Evolutionary conservation across 1,139 yeast species (phyloP), one percentile per base, ranked within the genome.

Genomic region (Yamadazyma dushanensis): DNA sequence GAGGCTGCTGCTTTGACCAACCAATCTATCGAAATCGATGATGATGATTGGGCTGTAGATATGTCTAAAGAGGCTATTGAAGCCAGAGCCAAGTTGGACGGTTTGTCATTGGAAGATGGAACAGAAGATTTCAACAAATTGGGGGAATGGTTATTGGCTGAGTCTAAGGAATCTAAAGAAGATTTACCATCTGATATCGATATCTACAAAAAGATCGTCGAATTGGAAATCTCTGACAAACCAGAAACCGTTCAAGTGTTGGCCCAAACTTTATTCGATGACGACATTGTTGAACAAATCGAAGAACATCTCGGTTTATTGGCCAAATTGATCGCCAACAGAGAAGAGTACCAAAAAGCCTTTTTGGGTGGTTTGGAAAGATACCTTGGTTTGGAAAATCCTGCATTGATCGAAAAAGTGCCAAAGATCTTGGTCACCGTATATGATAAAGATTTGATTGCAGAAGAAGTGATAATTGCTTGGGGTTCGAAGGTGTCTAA

Each of bases 21-120:
- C 22, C 72, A 73, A 44, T 76, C 78, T 40, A 79, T 84, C 39
- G 82, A 79, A 48, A 75, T 76, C 34, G 79, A 80, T 46, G 96
- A 89, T 56, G 97, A 87, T 51, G 96, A 88, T 47, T 92, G 98
- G 98, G 89, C 97, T 15, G 97, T 90, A 35, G 99, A 92, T 61
- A 86, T 92, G 80, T 86, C 96, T 35, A 95, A 86, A 59, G 98
- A 89, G 63, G 98, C 98, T 37, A 88, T 94, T 50, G 84, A 86
- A 56, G 89, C 87, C 29, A 86, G 99, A 66, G 96, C 96, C 38
- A 73, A 80, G 57, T 73, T 90, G 47, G 95, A 89, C 63, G 83
- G 78, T 30, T 53, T 78, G 44, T 57, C 64, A 27, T 61, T 78
- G 57, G 63, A 21, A 14, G 42, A 37, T 37, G 62, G 61, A 35